Evolutionary conservation across 2,329 filamentous ascomycete species (phyloP).

Genomic region (Monosporascus sp.): DNA sequence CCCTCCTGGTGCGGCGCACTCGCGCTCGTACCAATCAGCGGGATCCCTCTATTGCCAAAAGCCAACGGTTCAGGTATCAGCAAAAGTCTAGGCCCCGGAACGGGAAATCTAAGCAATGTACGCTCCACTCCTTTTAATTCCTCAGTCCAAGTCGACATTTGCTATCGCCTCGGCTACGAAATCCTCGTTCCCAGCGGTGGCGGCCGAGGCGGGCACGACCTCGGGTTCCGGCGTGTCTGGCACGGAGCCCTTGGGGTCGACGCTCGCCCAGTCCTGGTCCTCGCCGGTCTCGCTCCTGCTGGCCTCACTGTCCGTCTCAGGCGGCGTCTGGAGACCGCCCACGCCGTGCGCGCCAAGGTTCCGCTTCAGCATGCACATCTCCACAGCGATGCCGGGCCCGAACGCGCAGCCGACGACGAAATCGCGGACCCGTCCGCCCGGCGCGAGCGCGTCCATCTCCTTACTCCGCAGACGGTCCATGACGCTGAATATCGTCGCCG

Average conservation of each 20-base stretch:
- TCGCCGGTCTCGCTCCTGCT: conserved; percentile 37
- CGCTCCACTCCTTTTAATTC: conserved; percentile 13
- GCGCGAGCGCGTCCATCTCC: conserved; percentile 54
- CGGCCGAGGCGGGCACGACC: background rate
- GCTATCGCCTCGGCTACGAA: conserved; percentile 14
- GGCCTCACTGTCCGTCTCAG: conserved; percentile 48
- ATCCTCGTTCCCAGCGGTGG: conserved; percentile 3
- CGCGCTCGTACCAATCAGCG: too few species aligned
- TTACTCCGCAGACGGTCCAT: conserved; percentile 54
- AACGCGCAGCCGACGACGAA: conserved; percentile 65
- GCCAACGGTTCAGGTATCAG: too few species aligned
- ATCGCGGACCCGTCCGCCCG: conserved; percentile 43
- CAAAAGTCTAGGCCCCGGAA: too few species aligned
- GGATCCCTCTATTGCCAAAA: too few species aligned
- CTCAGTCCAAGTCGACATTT: conserved; percentile 8
- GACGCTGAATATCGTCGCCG: conserved; percentile 64
- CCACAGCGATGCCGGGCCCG: conserved; percentile 62
- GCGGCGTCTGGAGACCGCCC: conserved; percentile 45
- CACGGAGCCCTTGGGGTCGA: conserved; percentile 15
- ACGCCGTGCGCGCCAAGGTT: conserved; percentile 26
- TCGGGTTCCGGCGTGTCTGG: conserved; percentile 12
- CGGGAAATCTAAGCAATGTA: background rate
- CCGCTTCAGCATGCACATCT: conserved; percentile 62
- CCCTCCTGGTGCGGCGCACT: too few species aligned
- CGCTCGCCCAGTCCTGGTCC: conserved; percentile 25